These are phyloP conservation scores for Coemansia sp. DNA, from an alignment of 192 early-diverging fungal species.

Conservation along the genomic window DNA sequence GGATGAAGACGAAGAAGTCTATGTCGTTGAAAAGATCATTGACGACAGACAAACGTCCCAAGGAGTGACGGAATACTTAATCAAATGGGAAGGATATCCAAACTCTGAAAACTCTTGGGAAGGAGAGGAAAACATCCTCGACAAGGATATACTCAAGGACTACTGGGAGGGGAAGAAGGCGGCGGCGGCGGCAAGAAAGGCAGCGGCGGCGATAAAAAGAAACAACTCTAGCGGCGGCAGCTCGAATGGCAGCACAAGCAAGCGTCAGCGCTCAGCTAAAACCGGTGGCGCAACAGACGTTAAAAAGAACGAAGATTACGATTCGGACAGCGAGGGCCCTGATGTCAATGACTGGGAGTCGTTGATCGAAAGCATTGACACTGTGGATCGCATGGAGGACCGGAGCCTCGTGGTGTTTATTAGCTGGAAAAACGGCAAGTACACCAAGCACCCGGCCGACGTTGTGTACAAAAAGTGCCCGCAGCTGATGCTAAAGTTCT, in stretches of 20 bases:
- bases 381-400: slow-evolving; percentile 24
- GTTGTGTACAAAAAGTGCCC: slow-evolving; percentile 49
- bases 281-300: background rate
- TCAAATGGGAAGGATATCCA: slow-evolving; percentile 60
- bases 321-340: slow-evolving; percentile 1
- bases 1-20: slow-evolving; percentile 23
- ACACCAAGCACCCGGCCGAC: slow-evolving; percentile 41
- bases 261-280: slow-evolving; percentile 23
- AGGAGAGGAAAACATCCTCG: slow-evolving; percentile 54
- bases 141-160: slow-evolving; percentile 31
- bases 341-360: slow-evolving; percentile 33
- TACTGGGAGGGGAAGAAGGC: slow-evolving; percentile 33
- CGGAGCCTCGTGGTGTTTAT: slow-evolving; percentile 42
- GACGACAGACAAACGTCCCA: slow-evolving; percentile 11
- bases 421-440: slow-evolving; percentile 51
- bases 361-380: slow-evolving; percentile 27
- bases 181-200: slow-evolving; percentile 11
- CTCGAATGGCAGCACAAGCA: slow-evolving; percentile 6
- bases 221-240: background rate
- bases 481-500: slow-evolving; percentile 55
- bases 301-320: background rate
- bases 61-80: slow-evolving; percentile 35
- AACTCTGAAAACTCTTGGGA: slow-evolving; percentile 61
- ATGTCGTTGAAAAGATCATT: slow-evolving; percentile 26
- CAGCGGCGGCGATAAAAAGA: background rate